Percentiles rank a stretch among this genome's conserved stretches.
Evolutionary conservation across 345 rosid species (phyloP).

Genomic region (Leavenworthia alabamica): DNA sequence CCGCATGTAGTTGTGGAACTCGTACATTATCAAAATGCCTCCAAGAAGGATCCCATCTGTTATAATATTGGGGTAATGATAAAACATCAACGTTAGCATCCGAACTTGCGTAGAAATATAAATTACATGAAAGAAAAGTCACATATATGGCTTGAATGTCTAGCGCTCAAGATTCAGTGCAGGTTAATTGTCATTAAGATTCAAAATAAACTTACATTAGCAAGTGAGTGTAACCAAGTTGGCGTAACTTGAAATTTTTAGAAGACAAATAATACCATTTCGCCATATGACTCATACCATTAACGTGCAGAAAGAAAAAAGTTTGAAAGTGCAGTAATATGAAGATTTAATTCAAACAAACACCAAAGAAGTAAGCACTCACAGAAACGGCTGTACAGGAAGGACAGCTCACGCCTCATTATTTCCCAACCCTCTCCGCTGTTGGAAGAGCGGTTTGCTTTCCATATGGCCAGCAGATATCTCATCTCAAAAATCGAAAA

Average conservation of each 20-base stretch:
- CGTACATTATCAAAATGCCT: slow-evolving; percentile 90
- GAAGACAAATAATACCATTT: not conserved
- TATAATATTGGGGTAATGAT: slow-evolving; percentile 14
- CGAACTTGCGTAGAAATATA: not conserved
- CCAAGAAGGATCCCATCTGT: slow-evolving; percentile 97
- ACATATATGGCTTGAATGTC: not conserved
- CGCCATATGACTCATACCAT: not conserved
- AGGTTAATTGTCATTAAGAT: not conserved
- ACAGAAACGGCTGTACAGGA: slow-evolving; percentile 99
- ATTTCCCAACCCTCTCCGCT: slow-evolving; percentile 97
- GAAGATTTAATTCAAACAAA: slow-evolving; percentile 10
- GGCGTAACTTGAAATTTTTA: not conserved
- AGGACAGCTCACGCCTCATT: slow-evolving; percentile 94
- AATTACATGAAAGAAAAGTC: not conserved
- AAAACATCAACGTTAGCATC: slow-evolving; percentile 2
- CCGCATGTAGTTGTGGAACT: slow-evolving; percentile 73
- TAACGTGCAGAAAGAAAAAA: not conserved
- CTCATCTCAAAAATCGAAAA: slow-evolving; percentile 99
- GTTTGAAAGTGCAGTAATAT: not conserved
- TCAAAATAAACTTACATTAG: not conserved
- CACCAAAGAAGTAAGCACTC: slow-evolving; percentile 38
- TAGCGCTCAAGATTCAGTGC: not conserved
- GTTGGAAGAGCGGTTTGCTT: slow-evolving; percentile 84
- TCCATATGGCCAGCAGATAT: slow-evolving; percentile 99
- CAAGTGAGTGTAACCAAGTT: not conserved